phyloP scores from a whole-genome alignment of 2,329 filamentous ascomycete species.

The Shiraia sp. region DNA sequence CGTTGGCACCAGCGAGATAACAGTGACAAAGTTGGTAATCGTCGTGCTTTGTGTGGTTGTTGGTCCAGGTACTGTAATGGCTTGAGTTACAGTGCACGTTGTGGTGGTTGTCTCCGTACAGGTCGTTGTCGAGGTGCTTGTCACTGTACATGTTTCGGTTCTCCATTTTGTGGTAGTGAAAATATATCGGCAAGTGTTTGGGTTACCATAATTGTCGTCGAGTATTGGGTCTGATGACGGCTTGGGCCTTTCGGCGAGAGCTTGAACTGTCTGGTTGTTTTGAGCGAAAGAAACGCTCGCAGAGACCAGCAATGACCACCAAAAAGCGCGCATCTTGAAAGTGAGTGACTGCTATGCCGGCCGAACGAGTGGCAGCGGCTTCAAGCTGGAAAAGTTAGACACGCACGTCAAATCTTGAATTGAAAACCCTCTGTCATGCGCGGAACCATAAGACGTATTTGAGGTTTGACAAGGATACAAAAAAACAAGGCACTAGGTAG shows the following conservation, averaged over 20 bases:
- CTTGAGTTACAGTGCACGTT: conserved; percentile 4
- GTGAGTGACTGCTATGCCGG: conserved; percentile 31
- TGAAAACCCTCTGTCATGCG: conserved; percentile 5
- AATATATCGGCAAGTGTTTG: conserved; percentile 4
- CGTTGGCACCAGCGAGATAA: conserved; percentile 23
- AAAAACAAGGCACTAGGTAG: conserved; percentile 8
- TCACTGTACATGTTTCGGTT: conserved; percentile 1
- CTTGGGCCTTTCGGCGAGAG: neutral
- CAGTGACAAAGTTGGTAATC: conserved; percentile 18
- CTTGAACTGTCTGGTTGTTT: conserved; percentile 18
- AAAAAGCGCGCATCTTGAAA: conserved; percentile 35
- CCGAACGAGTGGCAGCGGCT: conserved; percentile 30
- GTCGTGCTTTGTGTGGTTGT: conserved; percentile 15
- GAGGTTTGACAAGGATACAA: conserved; percentile 14
- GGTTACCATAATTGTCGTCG: too few relatives aligned
- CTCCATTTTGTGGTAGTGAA: conserved; percentile 4
- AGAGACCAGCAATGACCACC: conserved; percentile 25
- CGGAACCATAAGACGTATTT: conserved; percentile 13
- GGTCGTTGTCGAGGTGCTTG: conserved; percentile 11
- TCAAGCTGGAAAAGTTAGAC: conserved; percentile 23
- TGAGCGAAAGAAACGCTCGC: conserved; percentile 23
- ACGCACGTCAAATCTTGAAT: conserved; percentile 21
- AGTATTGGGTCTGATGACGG: too few relatives aligned
- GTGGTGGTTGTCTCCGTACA: conserved; percentile 8
- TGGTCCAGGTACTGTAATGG: conserved; percentile 1